These are phyloP conservation scores for Mucor plumbeus DNA, from an alignment of 371 early-diverging fungal species.

Conservation along the genomic window DNA sequence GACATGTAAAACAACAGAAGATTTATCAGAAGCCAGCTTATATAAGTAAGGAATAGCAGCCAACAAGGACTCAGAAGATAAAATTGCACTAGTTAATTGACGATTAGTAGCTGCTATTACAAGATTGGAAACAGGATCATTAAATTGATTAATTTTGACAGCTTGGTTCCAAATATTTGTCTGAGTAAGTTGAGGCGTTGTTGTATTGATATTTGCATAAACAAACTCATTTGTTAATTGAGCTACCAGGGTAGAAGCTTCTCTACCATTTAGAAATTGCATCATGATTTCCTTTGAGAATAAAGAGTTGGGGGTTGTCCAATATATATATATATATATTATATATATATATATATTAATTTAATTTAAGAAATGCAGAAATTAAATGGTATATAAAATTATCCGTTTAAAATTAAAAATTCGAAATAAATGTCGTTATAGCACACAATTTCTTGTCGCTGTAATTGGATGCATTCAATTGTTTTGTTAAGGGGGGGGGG, in stretches of 20 bases:
- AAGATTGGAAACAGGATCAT: slow-evolving; percentile 11
- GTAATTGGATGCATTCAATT: background rate
- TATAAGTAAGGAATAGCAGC: slow-evolving; percentile 66
- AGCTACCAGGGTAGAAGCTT: slow-evolving; percentile 5
- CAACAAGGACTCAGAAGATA: slow-evolving; percentile 56
- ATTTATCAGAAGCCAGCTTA: slow-evolving; percentile 47
- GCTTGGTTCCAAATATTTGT: slow-evolving; percentile 10
- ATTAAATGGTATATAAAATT: background rate
- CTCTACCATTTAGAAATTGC: slow-evolving; percentile 11
- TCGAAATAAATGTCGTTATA: background rate
- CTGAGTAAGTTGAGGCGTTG: background rate
- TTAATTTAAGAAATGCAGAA: background rate
- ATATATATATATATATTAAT: too few relatives aligned
- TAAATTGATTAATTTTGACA: background rate
- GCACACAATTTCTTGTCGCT: background rate
- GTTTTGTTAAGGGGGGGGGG: background rate
- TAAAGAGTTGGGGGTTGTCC: too few relatives aligned
- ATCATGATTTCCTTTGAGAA: background rate
- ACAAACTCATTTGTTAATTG: slow-evolving; percentile 12
- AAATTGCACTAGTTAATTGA: background rate
- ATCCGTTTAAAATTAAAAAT: background rate
- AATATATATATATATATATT: too few relatives aligned
- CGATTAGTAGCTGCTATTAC: background rate
- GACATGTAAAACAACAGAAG: slow-evolving; percentile 60
- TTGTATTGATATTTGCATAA: slow-evolving; percentile 1